Percentiles rank a stretch among this genome's conserved stretches.
These are phyloP conservation scores for Funneliformis geosporum DNA, from an alignment of 192 early-diverging fungal genomes.

Conservation along the genomic window DNA sequence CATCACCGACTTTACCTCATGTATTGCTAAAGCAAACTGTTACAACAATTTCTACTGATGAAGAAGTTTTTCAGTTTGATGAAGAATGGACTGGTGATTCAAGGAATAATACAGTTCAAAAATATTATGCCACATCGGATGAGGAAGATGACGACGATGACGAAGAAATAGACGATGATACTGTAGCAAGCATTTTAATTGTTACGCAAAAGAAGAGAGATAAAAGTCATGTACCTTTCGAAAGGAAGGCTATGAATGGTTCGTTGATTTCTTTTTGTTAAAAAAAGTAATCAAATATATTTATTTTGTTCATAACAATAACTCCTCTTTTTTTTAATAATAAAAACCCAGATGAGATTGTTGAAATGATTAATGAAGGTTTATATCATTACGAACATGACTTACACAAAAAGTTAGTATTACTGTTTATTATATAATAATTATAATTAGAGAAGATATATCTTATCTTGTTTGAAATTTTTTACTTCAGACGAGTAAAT, in stretches of 20 bases:
- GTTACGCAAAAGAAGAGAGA: constrained; percentile 83
- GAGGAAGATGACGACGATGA: constrained; percentile 79
- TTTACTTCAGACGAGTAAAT: neutral
- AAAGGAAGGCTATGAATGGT: constrained; percentile 72
- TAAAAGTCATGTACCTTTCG: constrained; percentile 72
- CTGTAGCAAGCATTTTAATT: constrained; percentile 85
- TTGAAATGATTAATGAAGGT: constrained; percentile 94
- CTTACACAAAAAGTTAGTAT: constrained; percentile 44
- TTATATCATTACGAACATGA: constrained; percentile 88
- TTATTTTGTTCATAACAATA: neutral
- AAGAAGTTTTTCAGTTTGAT: constrained; percentile 78
- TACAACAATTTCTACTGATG: constrained; percentile 53
- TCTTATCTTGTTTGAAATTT: neutral
- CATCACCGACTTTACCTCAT: constrained; percentile 15
- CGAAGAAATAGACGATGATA: constrained; percentile 91
- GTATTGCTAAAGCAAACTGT: neutral
- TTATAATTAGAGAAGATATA: neutral
- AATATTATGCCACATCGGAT: constrained; percentile 57
- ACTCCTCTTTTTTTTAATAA: neutral
- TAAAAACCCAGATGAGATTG: constrained; percentile 58
- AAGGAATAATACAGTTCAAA: constrained; percentile 50
- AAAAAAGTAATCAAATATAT: too few relatives aligned
- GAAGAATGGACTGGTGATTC: constrained; percentile 69
- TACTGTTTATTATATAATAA: neutral
- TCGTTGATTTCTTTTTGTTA: neutral